These are phyloP conservation scores for Geranium incanum DNA, from an alignment of 441 rosid species.

Conservation along the genomic window DNA sequence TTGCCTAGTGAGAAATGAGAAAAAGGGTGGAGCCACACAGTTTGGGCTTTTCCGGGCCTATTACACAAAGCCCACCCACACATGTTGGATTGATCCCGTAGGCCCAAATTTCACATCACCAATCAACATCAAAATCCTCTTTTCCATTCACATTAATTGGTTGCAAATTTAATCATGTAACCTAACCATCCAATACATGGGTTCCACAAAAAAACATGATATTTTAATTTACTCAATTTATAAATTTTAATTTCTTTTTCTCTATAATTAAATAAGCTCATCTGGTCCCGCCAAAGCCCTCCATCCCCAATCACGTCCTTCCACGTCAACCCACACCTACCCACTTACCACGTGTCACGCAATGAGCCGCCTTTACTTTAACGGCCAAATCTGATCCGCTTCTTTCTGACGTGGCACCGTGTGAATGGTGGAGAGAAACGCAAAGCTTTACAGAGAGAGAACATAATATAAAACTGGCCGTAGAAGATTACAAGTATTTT, in stretches of 20 bases:
- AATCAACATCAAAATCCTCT: neutral
- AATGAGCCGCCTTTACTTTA: neutral
- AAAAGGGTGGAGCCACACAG: neutral
- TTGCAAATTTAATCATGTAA: too few relatives aligned
- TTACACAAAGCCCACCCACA: neutral
- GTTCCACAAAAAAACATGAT: too few relatives aligned
- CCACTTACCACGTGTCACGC: conserved; percentile 6
- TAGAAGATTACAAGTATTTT: neutral
- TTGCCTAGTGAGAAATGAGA: neutral
- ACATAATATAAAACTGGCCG: neutral
- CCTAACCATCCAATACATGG: too few relatives aligned
- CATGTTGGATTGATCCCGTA: neutral
- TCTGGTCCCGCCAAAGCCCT: neutral
- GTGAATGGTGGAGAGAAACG: neutral
- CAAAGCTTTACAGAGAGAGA: neutral
- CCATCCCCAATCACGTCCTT: neutral
- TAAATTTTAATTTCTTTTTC: too few relatives aligned
- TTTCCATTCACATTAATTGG: too few relatives aligned
- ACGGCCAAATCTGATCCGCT: neutral
- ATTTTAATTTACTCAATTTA: too few relatives aligned
- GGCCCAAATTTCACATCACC: neutral
- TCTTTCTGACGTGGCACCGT: neutral
- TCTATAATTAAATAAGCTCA: neutral
- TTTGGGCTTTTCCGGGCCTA: neutral
- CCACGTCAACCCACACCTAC: conserved; percentile 3